Conservation (phyloP, 2,329 filamentous ascomycete genomes). For the Canariomyces notabilis region DNA sequence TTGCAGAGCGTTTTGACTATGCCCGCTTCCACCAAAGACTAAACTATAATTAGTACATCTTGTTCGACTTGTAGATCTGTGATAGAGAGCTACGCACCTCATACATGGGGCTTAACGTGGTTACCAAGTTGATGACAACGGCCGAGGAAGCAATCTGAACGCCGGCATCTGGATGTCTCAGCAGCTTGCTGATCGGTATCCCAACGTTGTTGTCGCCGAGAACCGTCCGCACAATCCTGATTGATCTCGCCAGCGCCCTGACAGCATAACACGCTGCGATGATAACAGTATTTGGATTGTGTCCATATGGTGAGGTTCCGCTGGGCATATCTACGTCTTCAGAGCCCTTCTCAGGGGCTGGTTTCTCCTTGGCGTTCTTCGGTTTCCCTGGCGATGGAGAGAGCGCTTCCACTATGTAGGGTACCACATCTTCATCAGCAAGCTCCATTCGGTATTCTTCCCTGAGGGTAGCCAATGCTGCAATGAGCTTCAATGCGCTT, state of each 20-base stretch:
- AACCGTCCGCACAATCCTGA: slow-evolving; percentile 77
- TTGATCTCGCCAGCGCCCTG: slow-evolving; percentile 76
- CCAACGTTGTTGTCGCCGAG: slow-evolving; percentile 82
- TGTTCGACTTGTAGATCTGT: slow-evolving; percentile 8
- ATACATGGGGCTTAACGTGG: slow-evolving; percentile 88
- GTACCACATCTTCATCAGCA: slow-evolving; percentile 74
- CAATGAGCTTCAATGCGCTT: slow-evolving; percentile 70
- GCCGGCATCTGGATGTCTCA: slow-evolving; percentile 69
- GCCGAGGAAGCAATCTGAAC: slow-evolving; percentile 83
- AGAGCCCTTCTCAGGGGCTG: slow-evolving; percentile 31
- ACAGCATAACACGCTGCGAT: slow-evolving; percentile 80
- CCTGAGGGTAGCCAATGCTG: slow-evolving; percentile 74
- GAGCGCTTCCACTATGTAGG: slow-evolving; percentile 79
- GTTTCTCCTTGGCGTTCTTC: slow-evolving; percentile 37
- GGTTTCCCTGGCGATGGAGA: slow-evolving; percentile 50
- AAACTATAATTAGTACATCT: slow-evolving; percentile 19
- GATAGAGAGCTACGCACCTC: slow-evolving; percentile 52
- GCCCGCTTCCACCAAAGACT: slow-evolving; percentile 69
- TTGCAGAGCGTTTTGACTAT: slow-evolving; percentile 74
- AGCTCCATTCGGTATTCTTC: slow-evolving; percentile 80
- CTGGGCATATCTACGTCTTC: slow-evolving; percentile 16
- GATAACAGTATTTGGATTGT: slow-evolving; percentile 71
- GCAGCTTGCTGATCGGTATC: slow-evolving; percentile 67
- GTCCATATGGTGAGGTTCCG: slow-evolving; percentile 46
- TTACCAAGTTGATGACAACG: slow-evolving; percentile 76